A percentile compares a stretch with the other conserved stretches of the same genome.
Evolutionary conservation across 2,329 filamentous ascomycete species (phyloP).

Genomic region (Endoconidiophora laricicola): DNA sequence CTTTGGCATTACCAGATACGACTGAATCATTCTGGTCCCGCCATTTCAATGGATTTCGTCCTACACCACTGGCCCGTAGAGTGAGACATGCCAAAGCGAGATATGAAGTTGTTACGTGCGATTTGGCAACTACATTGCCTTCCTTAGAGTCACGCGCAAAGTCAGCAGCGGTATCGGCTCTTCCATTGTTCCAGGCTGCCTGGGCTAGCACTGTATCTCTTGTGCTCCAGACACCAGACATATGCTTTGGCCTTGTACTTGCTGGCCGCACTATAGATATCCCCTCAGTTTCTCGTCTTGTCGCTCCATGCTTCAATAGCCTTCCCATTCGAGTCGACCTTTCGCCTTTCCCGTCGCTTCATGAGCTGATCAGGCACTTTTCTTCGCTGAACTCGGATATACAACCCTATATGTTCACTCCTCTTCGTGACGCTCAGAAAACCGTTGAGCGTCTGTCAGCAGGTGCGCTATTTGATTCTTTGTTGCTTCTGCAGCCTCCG

Average conservation of each 20-base stretch:
- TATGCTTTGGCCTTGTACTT: constrained; percentile 79
- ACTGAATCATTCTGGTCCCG: constrained; percentile 50
- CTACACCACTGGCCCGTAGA: constrained; percentile 17
- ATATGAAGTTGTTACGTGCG: neutral
- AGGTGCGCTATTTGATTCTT: constrained; percentile 54
- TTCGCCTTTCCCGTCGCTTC: constrained; percentile 28
- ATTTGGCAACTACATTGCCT: neutral
- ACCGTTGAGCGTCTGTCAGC: constrained; percentile 24
- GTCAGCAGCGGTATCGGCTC: constrained; percentile 35
- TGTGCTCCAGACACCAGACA: constrained; percentile 39
- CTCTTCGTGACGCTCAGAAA: constrained; percentile 54
- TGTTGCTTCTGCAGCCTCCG: constrained; percentile 62
- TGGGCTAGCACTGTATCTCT: constrained; percentile 52
- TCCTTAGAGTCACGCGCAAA: neutral
- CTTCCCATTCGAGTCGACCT: constrained; percentile 51
- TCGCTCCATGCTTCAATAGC: constrained; percentile 90
- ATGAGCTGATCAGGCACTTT: constrained; percentile 38
- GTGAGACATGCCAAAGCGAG: neutral
- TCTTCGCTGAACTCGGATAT: constrained; percentile 45
- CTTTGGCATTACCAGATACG: constrained; percentile 30
- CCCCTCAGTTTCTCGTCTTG: constrained; percentile 49
- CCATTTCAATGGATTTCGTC: constrained; percentile 33
- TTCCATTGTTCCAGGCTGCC: constrained; percentile 53
- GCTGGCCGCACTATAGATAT: constrained; percentile 56
- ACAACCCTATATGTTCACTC: constrained; percentile 55